Base-by-base conservation (phyloP, 345 rosid species). In the Tarenaya hassleriana region DNA sequence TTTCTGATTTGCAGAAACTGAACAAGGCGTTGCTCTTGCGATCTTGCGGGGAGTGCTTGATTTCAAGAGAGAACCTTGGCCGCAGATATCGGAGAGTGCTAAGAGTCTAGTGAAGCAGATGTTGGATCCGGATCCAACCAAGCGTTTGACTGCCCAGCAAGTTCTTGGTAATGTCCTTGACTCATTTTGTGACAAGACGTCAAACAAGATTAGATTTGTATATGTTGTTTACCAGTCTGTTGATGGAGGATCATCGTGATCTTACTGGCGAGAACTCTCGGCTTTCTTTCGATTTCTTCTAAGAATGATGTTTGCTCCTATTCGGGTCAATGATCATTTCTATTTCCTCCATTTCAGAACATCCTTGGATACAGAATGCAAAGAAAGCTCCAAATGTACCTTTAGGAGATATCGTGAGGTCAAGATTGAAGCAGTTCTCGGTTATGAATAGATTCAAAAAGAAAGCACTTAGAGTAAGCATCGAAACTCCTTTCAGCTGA, bases 341-440 rank as follows among this genome's bases (percentile, higher is more conserved):
- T 40, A 32, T 72, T 52, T 41, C 40, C 48, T 18, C 43, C 58
- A 21, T 41, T 44, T 43, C 64, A 92, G 98, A 86, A 35, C 98
- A 92, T 60, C 72, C 96, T 12, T 92, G 98, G 98, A 47, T 87
- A 69, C 96, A 82, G 59, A 81, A 92, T 70, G 77, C 86, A 40
- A 92, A 84, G 83, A 92, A 92, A 67, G 98, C 98, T 64, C 75
- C 96, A 10, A 92, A 87, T 76, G 98, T 92, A 48, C 96, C 95
- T 27, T 76, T 92, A 34, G 98, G 98, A 41, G 98, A 92, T 66
- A 77, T 84, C 13, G 96, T 92, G 51, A 84, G 96, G 75, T 56
- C 98, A 34, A 78, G 98, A 64, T 83, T 92, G 47, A 92, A 73
- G 72, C 98, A 92, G 69, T 92, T 92, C 62, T 87, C 96, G 16